Base-by-base conservation (phyloP, 495 filamentous ascomycete species). In the Neurospora sp. region DNA sequence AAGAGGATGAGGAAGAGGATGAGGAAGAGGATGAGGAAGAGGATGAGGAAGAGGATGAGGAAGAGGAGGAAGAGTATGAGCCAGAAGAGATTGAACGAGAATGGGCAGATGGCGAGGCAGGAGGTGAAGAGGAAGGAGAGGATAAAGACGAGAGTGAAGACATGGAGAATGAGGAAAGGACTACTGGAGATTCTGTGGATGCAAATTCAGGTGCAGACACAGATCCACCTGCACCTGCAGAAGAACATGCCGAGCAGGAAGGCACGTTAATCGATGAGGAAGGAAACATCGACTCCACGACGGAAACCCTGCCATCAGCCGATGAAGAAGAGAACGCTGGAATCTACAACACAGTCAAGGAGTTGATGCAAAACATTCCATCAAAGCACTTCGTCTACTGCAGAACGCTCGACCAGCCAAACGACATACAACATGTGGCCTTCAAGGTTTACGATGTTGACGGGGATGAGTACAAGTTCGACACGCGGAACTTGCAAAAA, bases 401-500 rank as follows among this genome's bases (percentile, higher is more conserved):
- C 53, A 61, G 53, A 61, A 35, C 5, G 12, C 53, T 61, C 12
- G 27, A 61, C 53, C 22, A 8, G 22, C 12, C 22, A 1, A 12
- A 35, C 14, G 53, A 61, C 27, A 61, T 16, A 61, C 22, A 31
- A 61, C 12, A 61, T 35, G 5, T 61, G 53, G 27, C 53, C 53
- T 61, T 61, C 27, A 18, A 61, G 53, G 53, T 4, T 18, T 8
- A 31, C 53, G 27, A 35, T 4, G 3, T 35, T 7, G 12, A 61
- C 1, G 14, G 14, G 12, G 1, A 4, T 0, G 4, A 16, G 10
- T 1, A 31, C 5, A 1, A 1, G 0, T 61, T 61, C 27, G 10
- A 61, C 53, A 61, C 53, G 6, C 22, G 10, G 27, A 61, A 16
- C 12, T 61, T 61, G 27, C 12, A 3, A 14, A 18, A 35, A 0